A percentile compares a stretch with the other conserved stretches of the same genome.
phyloP scores from a whole-genome alignment of 176 grass and related monocot species.

The Olyra latifolia region DNA sequence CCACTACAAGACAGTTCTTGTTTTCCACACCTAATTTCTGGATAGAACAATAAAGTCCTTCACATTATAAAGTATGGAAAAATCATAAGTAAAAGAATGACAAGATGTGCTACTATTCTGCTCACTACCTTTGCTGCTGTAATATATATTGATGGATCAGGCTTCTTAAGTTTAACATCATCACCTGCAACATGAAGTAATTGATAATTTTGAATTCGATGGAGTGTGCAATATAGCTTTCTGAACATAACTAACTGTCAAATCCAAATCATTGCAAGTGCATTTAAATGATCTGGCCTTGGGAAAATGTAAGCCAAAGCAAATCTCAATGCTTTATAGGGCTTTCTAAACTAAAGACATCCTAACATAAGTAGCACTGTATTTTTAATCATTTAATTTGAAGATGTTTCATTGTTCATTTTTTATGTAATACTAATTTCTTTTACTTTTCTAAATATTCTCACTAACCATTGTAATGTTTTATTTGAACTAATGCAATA shows the following conservation, averaged over 20 bases:
- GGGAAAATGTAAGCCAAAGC: slow-evolving; percentile 18
- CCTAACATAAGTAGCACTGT: background rate
- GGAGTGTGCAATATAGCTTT: background rate
- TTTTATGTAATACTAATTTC: background rate
- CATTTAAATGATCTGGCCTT: background rate
- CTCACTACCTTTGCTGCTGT: slow-evolving; percentile 68
- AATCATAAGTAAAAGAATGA: background rate
- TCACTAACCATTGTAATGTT: background rate
- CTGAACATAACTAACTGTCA: background rate
- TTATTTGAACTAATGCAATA: background rate
- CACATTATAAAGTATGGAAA: background rate
- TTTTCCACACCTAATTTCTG: slow-evolving; percentile 77
- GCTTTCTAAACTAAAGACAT: background rate
- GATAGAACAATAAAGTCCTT: slow-evolving; percentile 28
- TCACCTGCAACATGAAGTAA: slow-evolving; percentile 57
- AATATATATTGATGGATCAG: slow-evolving; percentile 93
- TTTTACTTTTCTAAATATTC: background rate
- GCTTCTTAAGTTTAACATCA: slow-evolving; percentile 96
- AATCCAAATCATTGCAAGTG: slow-evolving; percentile 17
- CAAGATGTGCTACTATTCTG: background rate
- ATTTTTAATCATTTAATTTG: background rate
- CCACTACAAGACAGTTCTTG: slow-evolving; percentile 92
- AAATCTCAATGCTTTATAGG: background rate
- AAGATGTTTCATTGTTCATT: background rate
- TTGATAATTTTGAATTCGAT: background rate